A percentile compares a stretch with the other conserved stretches of the same genome.
These are phyloP conservation scores for Pluteus cervinus DNA, from an alignment of 768 basidiomycete species.

Conservation along the genomic window DNA sequence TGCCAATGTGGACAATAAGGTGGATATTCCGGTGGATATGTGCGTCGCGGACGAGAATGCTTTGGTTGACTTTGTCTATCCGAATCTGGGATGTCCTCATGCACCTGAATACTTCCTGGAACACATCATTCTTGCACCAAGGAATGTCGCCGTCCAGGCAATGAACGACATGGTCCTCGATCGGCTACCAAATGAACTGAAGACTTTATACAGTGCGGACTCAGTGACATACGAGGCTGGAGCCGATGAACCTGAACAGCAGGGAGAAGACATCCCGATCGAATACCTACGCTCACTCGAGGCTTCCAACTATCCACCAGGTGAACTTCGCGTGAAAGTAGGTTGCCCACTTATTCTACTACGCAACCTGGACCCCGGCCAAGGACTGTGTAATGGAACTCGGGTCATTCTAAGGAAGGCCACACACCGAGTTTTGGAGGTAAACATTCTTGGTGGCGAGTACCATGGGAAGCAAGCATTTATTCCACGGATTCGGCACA, in stretches of 20 bases:
- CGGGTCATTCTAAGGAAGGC: constrained; percentile 19
- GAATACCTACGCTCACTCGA: constrained; percentile 26
- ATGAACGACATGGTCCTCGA: constrained; percentile 21
- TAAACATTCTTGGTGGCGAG: constrained; percentile 27
- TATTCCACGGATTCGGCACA: constrained; percentile 22
- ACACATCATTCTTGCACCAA: constrained; percentile 25
- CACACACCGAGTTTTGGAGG: constrained; percentile 23
- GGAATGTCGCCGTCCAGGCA: constrained; percentile 26
- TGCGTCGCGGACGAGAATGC: constrained; percentile 16
- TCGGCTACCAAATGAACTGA: constrained; percentile 14
- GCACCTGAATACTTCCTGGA: constrained; percentile 23
- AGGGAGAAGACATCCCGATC: constrained; percentile 15
- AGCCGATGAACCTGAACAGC: constrained; percentile 8
- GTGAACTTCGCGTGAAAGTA: constrained; percentile 18
- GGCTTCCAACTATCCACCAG: constrained; percentile 24
- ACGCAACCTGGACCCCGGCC: constrained; percentile 26
- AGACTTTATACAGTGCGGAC: constrained; percentile 19
- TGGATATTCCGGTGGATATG: constrained; percentile 24
- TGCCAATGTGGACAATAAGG: constrained; percentile 10
- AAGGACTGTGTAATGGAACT: constrained; percentile 31
- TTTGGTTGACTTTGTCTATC: constrained; percentile 20
- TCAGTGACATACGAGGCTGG: constrained; percentile 15
- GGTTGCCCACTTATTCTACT: constrained; percentile 32
- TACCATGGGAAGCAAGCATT: constrained; percentile 26
- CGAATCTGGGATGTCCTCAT: constrained; percentile 12